phyloP scores from a whole-genome alignment of 208 protist species.

The Leishmania arabica region DNA sequence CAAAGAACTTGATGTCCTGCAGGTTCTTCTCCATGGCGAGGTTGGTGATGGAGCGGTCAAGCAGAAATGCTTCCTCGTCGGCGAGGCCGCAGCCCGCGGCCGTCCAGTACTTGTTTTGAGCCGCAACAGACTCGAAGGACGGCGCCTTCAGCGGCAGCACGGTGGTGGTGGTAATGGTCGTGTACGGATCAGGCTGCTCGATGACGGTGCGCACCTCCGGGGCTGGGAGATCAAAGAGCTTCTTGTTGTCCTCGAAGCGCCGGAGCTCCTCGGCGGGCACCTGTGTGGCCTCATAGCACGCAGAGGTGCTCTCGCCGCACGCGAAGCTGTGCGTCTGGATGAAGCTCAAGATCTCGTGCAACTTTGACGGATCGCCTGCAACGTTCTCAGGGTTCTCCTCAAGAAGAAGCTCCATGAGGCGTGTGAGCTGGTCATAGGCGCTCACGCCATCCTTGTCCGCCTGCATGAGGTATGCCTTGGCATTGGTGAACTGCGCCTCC shows the following conservation, averaged over 20 bases:
- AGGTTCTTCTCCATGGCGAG: conserved; percentile 88
- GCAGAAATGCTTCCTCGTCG: conserved; percentile 86
- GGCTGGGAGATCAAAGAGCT: conserved; percentile 73
- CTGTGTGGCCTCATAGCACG: conserved; percentile 59
- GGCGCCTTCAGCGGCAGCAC: conserved; percentile 81
- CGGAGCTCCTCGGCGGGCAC: conserved; percentile 69
- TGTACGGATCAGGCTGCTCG: conserved; percentile 91
- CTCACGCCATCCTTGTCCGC: conserved; percentile 89
- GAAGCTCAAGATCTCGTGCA: conserved; percentile 76
- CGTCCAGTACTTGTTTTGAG: conserved; percentile 81
- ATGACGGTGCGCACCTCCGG: conserved; percentile 84
- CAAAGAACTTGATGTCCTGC: conserved; percentile 88
- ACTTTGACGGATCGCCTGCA: conserved; percentile 62
- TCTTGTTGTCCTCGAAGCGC: conserved; percentile 72
- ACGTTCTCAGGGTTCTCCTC: conserved; percentile 81
- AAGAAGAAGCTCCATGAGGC: conserved; percentile 82
- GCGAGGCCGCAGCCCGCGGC: conserved; percentile 74
- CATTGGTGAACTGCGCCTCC: conserved; percentile 74
- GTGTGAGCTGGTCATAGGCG: conserved; percentile 91
- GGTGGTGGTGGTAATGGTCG: conserved; percentile 89
- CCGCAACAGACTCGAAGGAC: conserved; percentile 63
- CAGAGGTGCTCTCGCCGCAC: conserved; percentile 70
- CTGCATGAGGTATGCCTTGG: conserved; percentile 90
- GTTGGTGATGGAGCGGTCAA: conserved; percentile 90
- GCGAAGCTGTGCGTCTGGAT: conserved; percentile 86